Evolutionary conservation across 2,329 filamentous ascomycete species (phyloP), one percentile per base, ranked within the genome.

Genomic region (Fusarium austroafricanum): DNA sequence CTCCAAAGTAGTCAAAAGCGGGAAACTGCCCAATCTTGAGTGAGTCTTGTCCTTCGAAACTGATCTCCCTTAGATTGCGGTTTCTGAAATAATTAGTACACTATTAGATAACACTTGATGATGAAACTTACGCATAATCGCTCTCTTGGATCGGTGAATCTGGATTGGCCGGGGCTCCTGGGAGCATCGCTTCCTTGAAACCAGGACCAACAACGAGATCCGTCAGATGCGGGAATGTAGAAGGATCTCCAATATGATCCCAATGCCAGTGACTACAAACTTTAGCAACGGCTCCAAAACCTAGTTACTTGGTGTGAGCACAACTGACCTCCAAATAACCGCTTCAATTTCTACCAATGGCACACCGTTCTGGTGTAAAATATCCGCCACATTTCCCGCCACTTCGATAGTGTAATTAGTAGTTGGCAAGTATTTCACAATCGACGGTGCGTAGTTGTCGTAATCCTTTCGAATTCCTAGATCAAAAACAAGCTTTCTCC

Each of bases 161-260:
- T 3, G 75, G 71, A 21, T 80, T 77, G 3, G 68, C 56, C 0
- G 85, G 86, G 47, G 79, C 84, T 1, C 82, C 84, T 1, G 85
- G 85, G 5, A 82, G 68, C 67, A 83, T 80, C 0, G 73, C 73
- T 3, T 79, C 61, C 46, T 80, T 83, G 72, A 87, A 83, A 0
- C 85, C 85, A 0, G 85, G 82, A 0, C 86, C 86, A 5, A 87
- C 84, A 31, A 87, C 68, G 1, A 88, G 68, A 10, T 82, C 78
- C 1, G 84, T 85, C 2, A 67, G 74, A 0, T 67, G 1, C 1
- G 84, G 83, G 47, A 88, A 88, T 0, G 72, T 75, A 0, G 80
- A 79, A 0, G 81, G 77, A 55, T 87, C 82, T 0, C 86, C 86
- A 10, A 80, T 82, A 56, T 88, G 86, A 68, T 88, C 85, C 73